These are phyloP conservation scores for Solanum bukasovii DNA, from an alignment of 257 asterid genomes.

Conservation along the genomic window DNA sequence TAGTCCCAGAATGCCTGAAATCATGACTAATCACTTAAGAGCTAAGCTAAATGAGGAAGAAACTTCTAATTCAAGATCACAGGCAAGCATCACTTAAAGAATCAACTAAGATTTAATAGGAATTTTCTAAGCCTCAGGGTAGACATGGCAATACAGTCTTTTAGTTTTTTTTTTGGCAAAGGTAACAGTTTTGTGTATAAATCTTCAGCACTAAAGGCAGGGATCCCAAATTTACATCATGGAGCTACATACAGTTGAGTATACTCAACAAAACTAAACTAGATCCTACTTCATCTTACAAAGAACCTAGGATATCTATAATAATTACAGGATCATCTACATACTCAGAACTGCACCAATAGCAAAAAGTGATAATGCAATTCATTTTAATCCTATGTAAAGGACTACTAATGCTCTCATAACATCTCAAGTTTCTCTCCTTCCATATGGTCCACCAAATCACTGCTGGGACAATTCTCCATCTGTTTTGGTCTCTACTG, in stretches of 20 bases:
- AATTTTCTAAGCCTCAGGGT: background rate
- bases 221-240: background rate
- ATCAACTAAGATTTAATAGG: background rate
- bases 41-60: background rate
- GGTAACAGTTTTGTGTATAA: background rate
- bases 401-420: background rate
- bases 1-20: constrained; percentile 91
- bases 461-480: background rate
- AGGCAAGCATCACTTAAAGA: background rate
- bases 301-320: background rate
- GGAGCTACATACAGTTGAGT: background rate
- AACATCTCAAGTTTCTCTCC: background rate
- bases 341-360: background rate
- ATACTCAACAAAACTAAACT: background rate
- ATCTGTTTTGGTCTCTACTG: background rate
- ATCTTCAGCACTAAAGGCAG: background rate
- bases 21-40: background rate
- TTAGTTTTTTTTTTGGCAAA: no score
- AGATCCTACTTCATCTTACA: background rate
- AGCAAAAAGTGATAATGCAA: background rate
- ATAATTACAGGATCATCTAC: background rate
- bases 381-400: background rate
- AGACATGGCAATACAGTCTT: background rate
- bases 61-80: background rate
- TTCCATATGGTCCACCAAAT: background rate